Percentiles rank a stretch among this genome's conserved stretches.
Evolutionary conservation across 2,329 filamentous ascomycete species (phyloP).

Genomic region (Penicillium sp.): DNA sequence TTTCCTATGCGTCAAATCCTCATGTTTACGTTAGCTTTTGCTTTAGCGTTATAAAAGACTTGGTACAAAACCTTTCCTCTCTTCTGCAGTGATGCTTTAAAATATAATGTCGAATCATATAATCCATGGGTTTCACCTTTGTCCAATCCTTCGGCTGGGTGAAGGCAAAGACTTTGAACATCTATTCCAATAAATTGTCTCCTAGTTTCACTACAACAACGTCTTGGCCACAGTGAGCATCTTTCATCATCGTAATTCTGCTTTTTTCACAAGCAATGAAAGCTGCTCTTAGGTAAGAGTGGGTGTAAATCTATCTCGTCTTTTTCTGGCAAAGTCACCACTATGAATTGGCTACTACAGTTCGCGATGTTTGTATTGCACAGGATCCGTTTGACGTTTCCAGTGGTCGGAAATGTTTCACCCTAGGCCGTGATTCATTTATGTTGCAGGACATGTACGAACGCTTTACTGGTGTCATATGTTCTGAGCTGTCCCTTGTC

Average conservation of each 20-base stretch:
- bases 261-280: background rate
- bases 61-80: background rate
- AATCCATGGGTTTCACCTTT: background rate
- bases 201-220: background rate
- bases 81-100: background rate
- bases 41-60: background rate
- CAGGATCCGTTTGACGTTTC: background rate
- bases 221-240: background rate
- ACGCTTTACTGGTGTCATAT: background rate
- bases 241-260: background rate
- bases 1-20: background rate
- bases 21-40: background rate
- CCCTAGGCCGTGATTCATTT: background rate
- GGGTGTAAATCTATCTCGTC: too few relatives aligned
- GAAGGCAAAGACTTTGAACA: background rate
- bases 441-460: background rate
- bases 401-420: background rate
- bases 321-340: too few relatives aligned
- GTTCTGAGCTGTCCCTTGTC: background rate
- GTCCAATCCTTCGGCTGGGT: background rate
- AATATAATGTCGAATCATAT: background rate
- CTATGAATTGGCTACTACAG: too few relatives aligned
- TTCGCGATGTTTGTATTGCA: background rate
- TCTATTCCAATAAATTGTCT: background rate
- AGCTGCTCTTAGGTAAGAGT: background rate